Base-by-base conservation (phyloP, 2,329 filamentous ascomycete genomes). In the Aschersonia sp. region DNA sequence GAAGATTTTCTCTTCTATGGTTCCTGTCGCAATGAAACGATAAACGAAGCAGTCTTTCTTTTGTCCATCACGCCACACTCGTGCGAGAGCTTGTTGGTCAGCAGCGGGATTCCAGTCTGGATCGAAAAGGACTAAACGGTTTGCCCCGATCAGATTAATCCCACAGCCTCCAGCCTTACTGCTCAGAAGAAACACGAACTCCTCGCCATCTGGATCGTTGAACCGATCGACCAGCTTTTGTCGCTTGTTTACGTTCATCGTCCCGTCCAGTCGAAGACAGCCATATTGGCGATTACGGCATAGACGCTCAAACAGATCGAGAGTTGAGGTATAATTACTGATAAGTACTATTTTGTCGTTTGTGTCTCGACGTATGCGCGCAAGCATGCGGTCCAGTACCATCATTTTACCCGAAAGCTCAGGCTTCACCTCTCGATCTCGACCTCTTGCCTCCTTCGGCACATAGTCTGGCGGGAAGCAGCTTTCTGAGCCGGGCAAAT, bases 11-110 rank as follows among this genome's bases (percentile, higher is more conserved):
- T 98, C 92, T 61, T 98, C 92, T 51, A 98, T 98, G 0, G 89
- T 95, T 4, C 92, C 92, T 0, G 94, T 97, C 0, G 89, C 86
- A 57, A 98, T 98, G 68, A 98, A 98, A n/a, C 92, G 85, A 64
- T 98, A 98, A 12, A 98, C 92, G 58, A 98, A 98, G 60, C 92
- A 98, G 59, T 98, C 92, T 62, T 98, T 98, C 74, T 94, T 97
- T 65, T 98, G 92, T 0, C 92, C 92, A 58, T 98, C 92, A 72
- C 92, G 86, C 92, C 92, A 98, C 22, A 98, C 92, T 70, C 92
- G 85, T 37, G 92, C 92, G 32, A 98, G 76, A 4, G 92, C 92
- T 67, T 98, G 92, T 64, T 98, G 92, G 59, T 98, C 92, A 1
- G 92, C 89, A 4, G 92, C 92, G 1, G 92, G 92, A 58, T 98